Evolutionary conservation across 176 grass and related monocot species (phyloP).

Genomic region (Metroxylon sagu): DNA sequence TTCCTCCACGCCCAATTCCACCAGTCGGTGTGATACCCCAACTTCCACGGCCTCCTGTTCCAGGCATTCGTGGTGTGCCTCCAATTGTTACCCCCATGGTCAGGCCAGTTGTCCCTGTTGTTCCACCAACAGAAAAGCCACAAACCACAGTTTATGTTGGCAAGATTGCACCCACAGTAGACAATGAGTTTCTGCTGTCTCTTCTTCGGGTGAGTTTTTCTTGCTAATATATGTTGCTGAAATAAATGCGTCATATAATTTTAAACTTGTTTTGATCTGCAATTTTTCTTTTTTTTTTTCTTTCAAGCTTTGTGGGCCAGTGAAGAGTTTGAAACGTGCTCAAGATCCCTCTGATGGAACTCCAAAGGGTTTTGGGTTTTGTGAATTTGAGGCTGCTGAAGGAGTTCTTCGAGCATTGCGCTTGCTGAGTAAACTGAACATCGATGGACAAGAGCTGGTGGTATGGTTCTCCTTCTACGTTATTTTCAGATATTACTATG

Average conservation of each 20-base stretch:
- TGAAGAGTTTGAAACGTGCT: slow-evolving; percentile 95
- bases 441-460: slow-evolving; percentile 93
- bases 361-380: slow-evolving; percentile 92
- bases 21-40: slow-evolving; percentile 32
- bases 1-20: slow-evolving; percentile 52
- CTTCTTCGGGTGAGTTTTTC: slow-evolving; percentile 53
- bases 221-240: neutral
- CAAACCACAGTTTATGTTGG: slow-evolving; percentile 97
- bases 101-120: slow-evolving; percentile 40
- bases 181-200: slow-evolving; percentile 92
- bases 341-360: slow-evolving; percentile 88
- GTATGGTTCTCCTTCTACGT: slow-evolving; percentile 33
- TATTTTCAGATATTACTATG: neutral
- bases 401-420: slow-evolving; percentile 78
- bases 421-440: slow-evolving; percentile 79
- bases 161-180: slow-evolving; percentile 86
- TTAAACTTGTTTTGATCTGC: no score
- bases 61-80: slow-evolving; percentile 41
- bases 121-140: slow-evolving; percentile 59
- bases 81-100: slow-evolving; percentile 37
- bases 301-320: slow-evolving; percentile 76
- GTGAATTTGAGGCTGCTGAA: slow-evolving; percentile 96
- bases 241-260: no score
- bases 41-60: slow-evolving; percentile 28
- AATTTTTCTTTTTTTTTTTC: neutral